phyloP scores from a whole-genome alignment of 2,329 filamentous ascomycete species.

The Cytospora piceicola region DNA sequence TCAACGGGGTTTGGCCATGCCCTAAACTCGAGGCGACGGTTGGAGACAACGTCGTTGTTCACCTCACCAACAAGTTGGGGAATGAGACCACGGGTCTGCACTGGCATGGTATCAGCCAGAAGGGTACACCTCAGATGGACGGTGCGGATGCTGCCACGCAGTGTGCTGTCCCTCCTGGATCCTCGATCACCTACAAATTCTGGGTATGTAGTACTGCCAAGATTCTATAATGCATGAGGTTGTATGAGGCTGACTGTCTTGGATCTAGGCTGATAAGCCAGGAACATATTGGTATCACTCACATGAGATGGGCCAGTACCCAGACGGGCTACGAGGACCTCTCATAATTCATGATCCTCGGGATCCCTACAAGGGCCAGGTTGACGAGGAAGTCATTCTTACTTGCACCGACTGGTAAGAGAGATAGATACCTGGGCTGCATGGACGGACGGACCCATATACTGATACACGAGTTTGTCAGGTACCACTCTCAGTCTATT shows the following conservation, averaged over 20 bases:
- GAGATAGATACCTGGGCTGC: neutral
- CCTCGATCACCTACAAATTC: constrained; percentile 58
- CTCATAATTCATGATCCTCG: constrained; percentile 60
- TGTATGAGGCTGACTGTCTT: constrained; percentile 13
- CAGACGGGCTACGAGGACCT: constrained; percentile 63
- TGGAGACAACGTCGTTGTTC: constrained; percentile 55
- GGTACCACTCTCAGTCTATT: constrained; percentile 49
- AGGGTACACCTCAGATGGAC: constrained; percentile 60
- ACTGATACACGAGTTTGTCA: constrained; percentile 31
- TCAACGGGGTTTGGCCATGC: constrained; percentile 66
- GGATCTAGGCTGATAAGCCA: constrained; percentile 43
- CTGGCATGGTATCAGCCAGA: constrained; percentile 64
- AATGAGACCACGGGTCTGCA: constrained; percentile 57
- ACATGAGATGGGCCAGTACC: constrained; percentile 67
- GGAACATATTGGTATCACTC: constrained; percentile 64
- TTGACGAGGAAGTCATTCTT: constrained; percentile 59
- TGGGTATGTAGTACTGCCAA: constrained; percentile 40
- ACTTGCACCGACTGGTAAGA: constrained; percentile 43
- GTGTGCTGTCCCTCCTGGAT: constrained; percentile 56
- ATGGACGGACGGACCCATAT: neutral
- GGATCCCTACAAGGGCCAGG: constrained; percentile 52
- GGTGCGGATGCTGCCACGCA: constrained; percentile 60
- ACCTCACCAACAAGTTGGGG: constrained; percentile 54
- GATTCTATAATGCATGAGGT: neutral
- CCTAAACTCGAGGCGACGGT: constrained; percentile 57